Evolutionary conservation across 1,139 yeast species (phyloP), one percentile per base, ranked within the genome.

Genomic region (Tardiomyces digboiensis): DNA sequence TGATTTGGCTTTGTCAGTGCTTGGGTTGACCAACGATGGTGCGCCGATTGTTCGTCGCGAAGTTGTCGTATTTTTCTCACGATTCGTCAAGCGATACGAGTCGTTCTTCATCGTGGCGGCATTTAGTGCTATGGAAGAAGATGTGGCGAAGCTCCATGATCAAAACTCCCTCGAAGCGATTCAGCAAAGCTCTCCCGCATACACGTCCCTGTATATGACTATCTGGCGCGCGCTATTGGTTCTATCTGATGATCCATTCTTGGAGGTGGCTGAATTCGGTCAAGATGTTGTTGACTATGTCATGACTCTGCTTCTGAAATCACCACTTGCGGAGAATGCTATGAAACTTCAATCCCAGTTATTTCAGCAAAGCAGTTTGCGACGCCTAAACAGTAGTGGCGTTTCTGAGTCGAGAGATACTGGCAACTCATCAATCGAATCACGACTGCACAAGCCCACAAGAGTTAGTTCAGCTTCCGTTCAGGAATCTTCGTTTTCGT

Each of bases 31-130:
- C 7, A 83, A 85, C 38, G 98, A 91, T 64, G 97, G 96, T 0
- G 85, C 96, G 0, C 78, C 95, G 0, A 67, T 91, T 57, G 97
- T 91, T 1, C 70, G 98, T 46, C 81, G 87, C 52, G 97, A 91
- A 59, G 76, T 86, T 19, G 77, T 86, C 2, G 80, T 81, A 38
- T 85, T 86, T 56, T 75, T 87, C 49, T 82, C 91, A 39, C 76
- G 80, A 46, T 80, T 87, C 59, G 83, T 88, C 16, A 66, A 74
- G 48, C 79, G 81, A 42, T 84, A 89, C 60, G 68, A 75, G 33
- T 77, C 78, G 48, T 83, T 86, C 56, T 89, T 91, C 56, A 62
- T 88, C 48, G 93, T 91, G 6, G 83, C 91, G 47, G 95, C 97
- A 0, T 89, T 82, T 61, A 78, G 88, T 47, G 91, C 87, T 52